Percentiles rank a stretch among this genome's conserved stretches.
These are phyloP conservation scores for Carex arenaria DNA, from an alignment of 202 grass and related monocot genomes.

Conservation along the genomic window DNA sequence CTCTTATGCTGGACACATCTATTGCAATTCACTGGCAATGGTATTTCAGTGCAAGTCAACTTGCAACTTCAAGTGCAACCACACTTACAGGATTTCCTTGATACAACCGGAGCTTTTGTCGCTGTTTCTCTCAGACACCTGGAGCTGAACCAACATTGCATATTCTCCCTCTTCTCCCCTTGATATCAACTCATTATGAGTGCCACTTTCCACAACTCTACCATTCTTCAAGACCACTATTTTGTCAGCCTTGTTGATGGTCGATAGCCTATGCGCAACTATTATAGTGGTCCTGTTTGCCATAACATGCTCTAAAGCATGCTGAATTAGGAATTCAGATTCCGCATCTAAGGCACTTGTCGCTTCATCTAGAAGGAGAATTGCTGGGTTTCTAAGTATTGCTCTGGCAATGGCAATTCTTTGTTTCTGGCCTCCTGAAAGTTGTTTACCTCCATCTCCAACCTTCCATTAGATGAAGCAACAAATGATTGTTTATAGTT, in stretches of 20 bases:
- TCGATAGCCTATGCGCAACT: constrained; percentile 60
- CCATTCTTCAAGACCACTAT: constrained; percentile 59
- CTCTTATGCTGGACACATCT: neutral
- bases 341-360: constrained; percentile 67
- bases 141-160: constrained; percentile 27
- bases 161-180: constrained; percentile 32
- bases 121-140: constrained; percentile 24
- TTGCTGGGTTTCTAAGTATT: constrained; percentile 58
- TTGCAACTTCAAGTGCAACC: neutral
- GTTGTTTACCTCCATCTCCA: constrained; percentile 55
- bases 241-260: constrained; percentile 52
- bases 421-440: constrained; percentile 78
- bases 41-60: neutral
- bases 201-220: constrained; percentile 69
- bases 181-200: constrained; percentile 48
- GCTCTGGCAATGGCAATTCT: constrained; percentile 73
- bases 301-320: constrained; percentile 59
- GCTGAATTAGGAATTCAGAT: constrained; percentile 57
- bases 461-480: constrained; percentile 36
- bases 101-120: constrained; percentile 1
- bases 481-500: neutral
- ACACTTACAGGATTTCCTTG: constrained; percentile 28
- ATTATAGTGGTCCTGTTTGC: constrained; percentile 54
- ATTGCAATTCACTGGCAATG: neutral
- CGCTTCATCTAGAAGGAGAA: constrained; percentile 70